These are phyloP conservation scores for Flaveria trinervia DNA, from an alignment of 129 eudicot species.

Conservation along the genomic window DNA sequence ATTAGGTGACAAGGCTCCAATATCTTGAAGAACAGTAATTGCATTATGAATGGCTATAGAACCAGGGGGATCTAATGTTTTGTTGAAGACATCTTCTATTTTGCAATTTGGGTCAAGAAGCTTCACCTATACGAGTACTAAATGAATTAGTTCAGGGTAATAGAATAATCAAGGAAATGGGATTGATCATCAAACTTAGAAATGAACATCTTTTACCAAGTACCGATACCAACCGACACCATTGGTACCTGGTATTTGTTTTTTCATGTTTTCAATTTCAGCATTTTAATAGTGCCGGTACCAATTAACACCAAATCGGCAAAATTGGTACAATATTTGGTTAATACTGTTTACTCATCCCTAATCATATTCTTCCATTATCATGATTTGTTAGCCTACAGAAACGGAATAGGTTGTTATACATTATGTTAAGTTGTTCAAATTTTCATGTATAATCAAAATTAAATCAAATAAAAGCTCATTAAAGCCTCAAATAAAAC, in stretches of 20 bases:
- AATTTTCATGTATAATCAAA: no score
- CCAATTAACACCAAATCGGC: no score
- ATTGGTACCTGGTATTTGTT: no score
- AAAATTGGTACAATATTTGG: no score
- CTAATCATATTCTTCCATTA: neutral
- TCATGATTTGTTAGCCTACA: neutral
- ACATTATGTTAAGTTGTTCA: no score
- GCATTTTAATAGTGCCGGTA: no score
- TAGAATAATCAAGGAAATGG: neutral
- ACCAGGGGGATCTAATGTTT: slow-evolving; percentile 92
- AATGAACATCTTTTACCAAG: no score
- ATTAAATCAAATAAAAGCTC: neutral
- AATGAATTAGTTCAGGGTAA: neutral
- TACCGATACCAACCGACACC: no score
- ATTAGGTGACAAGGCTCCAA: slow-evolving; percentile 74
- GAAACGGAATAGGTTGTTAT: neutral
- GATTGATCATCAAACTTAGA: neutral
- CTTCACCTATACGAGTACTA: slow-evolving; percentile 59
- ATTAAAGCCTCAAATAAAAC: no score
- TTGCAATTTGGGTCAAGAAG: slow-evolving; percentile 74
- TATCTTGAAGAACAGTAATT: slow-evolving; percentile 72
- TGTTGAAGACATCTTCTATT: slow-evolving; percentile 71
- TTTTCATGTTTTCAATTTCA: no score
- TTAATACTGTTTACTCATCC: no score
- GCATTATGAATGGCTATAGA: slow-evolving; percentile 78